Base-by-base conservation (phyloP, 305 asterid species). In the Rubia tinctorum region DNA sequence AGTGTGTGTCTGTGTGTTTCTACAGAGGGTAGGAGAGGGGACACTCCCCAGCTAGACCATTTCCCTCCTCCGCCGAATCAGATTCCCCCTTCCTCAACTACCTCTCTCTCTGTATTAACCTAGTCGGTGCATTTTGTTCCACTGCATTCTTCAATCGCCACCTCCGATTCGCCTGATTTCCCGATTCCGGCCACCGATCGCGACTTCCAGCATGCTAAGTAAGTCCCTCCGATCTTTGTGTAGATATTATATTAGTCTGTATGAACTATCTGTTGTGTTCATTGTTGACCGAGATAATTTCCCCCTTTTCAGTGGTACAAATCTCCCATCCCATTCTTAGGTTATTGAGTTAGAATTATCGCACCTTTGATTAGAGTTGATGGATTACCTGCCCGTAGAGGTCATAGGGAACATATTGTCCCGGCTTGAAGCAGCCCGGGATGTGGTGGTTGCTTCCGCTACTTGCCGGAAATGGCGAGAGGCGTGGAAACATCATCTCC, bases 351-450 rank as follows among this genome's bases (percentile, higher is more conserved):
- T 77, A 23, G 42, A 47, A 27, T 73, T 65, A 27, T 65, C 72
- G 75, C 20, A 4, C 59, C 7, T 37, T 30, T 62, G 63, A 42
- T 73, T 64, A 55, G 56, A 23, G 68, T 70, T 68, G 63, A 91
- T 92, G 98, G 98, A 92, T 82, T 66, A 76, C 82, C 92, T 92
- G 82, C 98, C 98, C 6, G 98, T 92, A 75, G 96, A 92, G 88
- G 96, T 92, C 44, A 86, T 92, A 61, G 98, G 98, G 60, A 92
- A 90, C 85, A 92, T 92, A 79, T 80, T 92, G 23, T 87, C 96
- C 25, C 81, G 84, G 53, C 87, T 92, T 5, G 96, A 88, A 72
- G 90, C 97, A 71, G 98, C 98, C 3, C 86, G 96, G 2, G 97
- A 92, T 68, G 87, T 90, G 66, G 92, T 92, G 71, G 84, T 90